phyloP scores from a whole-genome alignment of 2,329 filamentous ascomycete species.

The Trichoderma polysporum region DNA sequence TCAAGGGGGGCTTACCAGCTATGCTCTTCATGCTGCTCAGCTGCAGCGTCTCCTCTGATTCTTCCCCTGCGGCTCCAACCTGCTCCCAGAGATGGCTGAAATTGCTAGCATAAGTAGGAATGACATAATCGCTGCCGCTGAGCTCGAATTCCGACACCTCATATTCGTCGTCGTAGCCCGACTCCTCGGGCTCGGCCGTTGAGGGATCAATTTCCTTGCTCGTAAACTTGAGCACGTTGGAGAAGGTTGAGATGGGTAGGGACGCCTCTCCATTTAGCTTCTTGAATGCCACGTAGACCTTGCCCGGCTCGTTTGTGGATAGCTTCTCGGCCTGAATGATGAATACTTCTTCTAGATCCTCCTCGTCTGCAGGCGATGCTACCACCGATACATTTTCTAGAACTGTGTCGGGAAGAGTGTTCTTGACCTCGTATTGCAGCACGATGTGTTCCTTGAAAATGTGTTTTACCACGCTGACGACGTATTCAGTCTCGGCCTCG shows the following conservation, averaged over 20 bases:
- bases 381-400: conserved; percentile 86
- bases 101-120: conserved; percentile 90
- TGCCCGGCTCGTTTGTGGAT: conserved; percentile 80
- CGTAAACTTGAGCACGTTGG: conserved; percentile 93
- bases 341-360: conserved; percentile 86
- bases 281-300: conserved; percentile 93
- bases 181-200: conserved; percentile 87
- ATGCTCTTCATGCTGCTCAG: conserved; percentile 88
- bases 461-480: conserved; percentile 91
- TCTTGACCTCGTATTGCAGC: conserved; percentile 95
- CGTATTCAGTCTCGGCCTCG: conserved; percentile 96
- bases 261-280: conserved; percentile 72
- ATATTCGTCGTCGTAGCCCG: conserved; percentile 96
- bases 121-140: conserved; percentile 86
- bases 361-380: conserved; percentile 76
- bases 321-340: conserved; percentile 87
- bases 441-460: conserved; percentile 97
- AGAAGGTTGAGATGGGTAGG: conserved; percentile 80
- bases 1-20: conserved; percentile 63
- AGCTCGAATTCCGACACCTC: conserved; percentile 93
- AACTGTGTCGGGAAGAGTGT: conserved; percentile 88
- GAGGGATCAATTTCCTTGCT: conserved; percentile 97
- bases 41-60: conserved; percentile 88
- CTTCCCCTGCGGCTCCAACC: conserved; percentile 82
- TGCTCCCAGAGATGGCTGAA: conserved; percentile 97